phyloP scores from a whole-genome alignment of 768 basidiomycete genomes.

The Podaxis sp. region DNA sequence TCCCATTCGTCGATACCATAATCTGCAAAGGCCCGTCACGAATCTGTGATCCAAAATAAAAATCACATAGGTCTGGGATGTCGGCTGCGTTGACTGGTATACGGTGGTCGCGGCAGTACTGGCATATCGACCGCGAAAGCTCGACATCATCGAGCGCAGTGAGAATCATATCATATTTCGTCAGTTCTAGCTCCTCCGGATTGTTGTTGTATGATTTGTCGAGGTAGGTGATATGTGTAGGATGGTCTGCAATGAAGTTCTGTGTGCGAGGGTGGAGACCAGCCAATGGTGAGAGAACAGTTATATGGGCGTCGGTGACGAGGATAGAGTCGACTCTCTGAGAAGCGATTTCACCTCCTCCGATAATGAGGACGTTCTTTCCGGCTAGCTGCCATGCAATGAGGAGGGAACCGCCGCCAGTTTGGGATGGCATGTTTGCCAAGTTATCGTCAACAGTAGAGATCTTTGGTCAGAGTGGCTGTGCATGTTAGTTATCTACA shows the following conservation, averaged over 20 bases:
- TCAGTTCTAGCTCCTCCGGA: slow-evolving; percentile 61
- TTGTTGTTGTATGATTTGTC: slow-evolving; percentile 56
- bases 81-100: slow-evolving; percentile 97
- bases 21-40: slow-evolving; percentile 90
- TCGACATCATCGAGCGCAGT: slow-evolving; percentile 88
- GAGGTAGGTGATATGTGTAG: slow-evolving; percentile 63
- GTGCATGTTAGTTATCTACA: slow-evolving; percentile 1
- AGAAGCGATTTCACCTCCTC: slow-evolving; percentile 91
- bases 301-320: slow-evolving; percentile 73
- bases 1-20: slow-evolving; percentile 94
- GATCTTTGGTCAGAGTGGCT: not conserved
- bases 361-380: slow-evolving; percentile 86
- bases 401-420: slow-evolving; percentile 73
- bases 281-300: slow-evolving; percentile 68
- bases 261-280: slow-evolving; percentile 66
- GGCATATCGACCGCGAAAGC: slow-evolving; percentile 70
- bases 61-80: slow-evolving; percentile 94
- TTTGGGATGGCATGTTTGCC: slow-evolving; percentile 5
- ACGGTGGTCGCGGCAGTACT: slow-evolving; percentile 59
- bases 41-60: slow-evolving; percentile 96
- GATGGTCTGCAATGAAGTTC: slow-evolving; percentile 46
- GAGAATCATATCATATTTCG: slow-evolving; percentile 74
- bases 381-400: slow-evolving; percentile 91
- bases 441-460: not conserved
- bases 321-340: slow-evolving; percentile 87